A percentile compares a stretch with the other conserved stretches of the same genome.
These are phyloP conservation scores for Trichoderma gracile DNA, from an alignment of 2,329 filamentous ascomycete species.

Conservation along the genomic window DNA sequence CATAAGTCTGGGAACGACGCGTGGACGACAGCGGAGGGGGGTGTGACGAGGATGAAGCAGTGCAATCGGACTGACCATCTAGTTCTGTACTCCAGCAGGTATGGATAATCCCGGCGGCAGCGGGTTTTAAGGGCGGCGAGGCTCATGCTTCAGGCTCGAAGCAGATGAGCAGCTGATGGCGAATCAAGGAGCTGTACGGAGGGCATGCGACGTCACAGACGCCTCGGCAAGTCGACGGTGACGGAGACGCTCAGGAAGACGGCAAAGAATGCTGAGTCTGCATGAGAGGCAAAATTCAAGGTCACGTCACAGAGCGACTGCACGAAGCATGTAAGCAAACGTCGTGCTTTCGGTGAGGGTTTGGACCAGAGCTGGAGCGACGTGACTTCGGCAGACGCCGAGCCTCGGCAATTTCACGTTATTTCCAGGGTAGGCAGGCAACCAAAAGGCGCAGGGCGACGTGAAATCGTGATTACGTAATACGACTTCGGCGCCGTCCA, in stretches of 20 bases:
- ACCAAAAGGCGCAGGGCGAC: too few relatives aligned
- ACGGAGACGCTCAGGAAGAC: background rate
- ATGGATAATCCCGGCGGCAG: conserved; percentile 72
- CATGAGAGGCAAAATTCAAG: background rate
- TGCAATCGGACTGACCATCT: conserved; percentile 63
- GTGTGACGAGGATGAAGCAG: background rate
- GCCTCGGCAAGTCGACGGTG: background rate
- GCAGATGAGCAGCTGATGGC: background rate
- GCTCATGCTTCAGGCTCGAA: conserved; percentile 26
- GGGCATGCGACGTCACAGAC: too few relatives aligned
- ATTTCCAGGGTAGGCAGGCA: too few relatives aligned
- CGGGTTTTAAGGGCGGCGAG: conserved; percentile 56
- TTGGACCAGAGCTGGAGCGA: background rate
- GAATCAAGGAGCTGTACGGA: conserved; percentile 1
- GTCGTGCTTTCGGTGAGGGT: too few relatives aligned
- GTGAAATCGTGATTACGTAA: too few relatives aligned
- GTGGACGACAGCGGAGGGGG: conserved; percentile 2
- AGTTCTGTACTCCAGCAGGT: conserved; percentile 78
- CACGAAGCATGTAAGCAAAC: too few relatives aligned
- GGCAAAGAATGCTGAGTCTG: background rate
- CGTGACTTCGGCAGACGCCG: too few relatives aligned
- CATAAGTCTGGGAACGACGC: background rate
- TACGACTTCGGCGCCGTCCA: background rate
- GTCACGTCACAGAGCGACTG: background rate
- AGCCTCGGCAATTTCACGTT: too few relatives aligned